Base-by-base conservation (phyloP, 257 asterid species). In the Echium plantagineum region DNA sequence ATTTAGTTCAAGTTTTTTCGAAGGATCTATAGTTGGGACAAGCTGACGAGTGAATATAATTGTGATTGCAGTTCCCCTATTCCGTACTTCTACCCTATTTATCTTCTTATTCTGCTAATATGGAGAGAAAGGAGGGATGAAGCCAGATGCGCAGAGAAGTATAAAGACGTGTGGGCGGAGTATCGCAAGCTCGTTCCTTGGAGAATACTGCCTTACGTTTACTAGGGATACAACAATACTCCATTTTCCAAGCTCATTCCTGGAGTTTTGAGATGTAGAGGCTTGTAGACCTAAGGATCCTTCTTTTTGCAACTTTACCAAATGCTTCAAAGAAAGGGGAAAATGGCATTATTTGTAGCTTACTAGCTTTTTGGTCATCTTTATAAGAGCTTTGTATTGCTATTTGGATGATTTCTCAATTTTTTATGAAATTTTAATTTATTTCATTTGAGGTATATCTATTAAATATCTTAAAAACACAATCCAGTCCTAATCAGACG, bases 61-160 rank as follows among this genome's bases (percentile, higher is more conserved):
- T 48, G 57, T 26, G 61, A 48, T n/a, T 63, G 82, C 89, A 93
- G 99, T 63, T 93, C 97, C 20, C 91, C 86, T 15, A 70, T 86
- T 66, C 99, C 97, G 16, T 89, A 93, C 69, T 84, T 89, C 63
- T 93, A 93, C 71, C 99, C 99, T 12, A 72, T 81, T 32, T 93
- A 93, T 84, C 96, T 89, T 61, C 85, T 89, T 72, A 81, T 84
- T 66, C 74, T 93, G 49, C 83, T 93, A 9, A 73, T 89, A 71
- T 93, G 99, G 99, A 83, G 99, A 75, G 99, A 93, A 68, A 84
- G 97, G 74, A 79, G 99, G 75, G 99, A 89, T 26, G 99, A 93
- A 80, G 85, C 90, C 54, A 83, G 99, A 52, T 89, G 99, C 57
- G 95, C 97, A 3, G 71, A 93, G 69, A 93, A 89, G 85, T 86